These are phyloP conservation scores for Aspergillus quadricinctus DNA, from an alignment of 2,329 filamentous ascomycete species.

Conservation along the genomic window DNA sequence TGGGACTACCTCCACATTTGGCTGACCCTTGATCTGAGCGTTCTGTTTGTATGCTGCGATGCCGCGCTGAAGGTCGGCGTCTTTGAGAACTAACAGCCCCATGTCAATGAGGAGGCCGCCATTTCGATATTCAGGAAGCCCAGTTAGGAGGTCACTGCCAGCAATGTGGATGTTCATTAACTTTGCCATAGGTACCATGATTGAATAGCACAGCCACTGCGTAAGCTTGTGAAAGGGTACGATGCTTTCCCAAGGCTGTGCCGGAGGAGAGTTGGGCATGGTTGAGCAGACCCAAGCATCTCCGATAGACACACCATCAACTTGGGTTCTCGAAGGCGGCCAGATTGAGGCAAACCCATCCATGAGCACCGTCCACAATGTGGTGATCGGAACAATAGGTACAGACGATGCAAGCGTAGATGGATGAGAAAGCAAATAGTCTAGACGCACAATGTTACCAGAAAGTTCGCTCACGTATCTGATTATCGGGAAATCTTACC, in stretches of 20 bases:
- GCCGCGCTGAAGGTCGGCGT: constrained; percentile 65
- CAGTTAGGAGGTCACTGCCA: constrained; percentile 76
- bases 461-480: not conserved
- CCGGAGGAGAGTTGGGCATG: constrained; percentile 67
- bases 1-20: constrained; percentile 68
- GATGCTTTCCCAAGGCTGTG: constrained; percentile 71
- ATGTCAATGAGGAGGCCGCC: constrained; percentile 83
- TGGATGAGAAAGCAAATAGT: constrained; percentile 88
- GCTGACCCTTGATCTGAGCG: constrained; percentile 66
- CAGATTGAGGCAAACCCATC: constrained; percentile 81
- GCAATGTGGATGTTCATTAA: constrained; percentile 76
- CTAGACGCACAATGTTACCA: constrained; percentile 42
- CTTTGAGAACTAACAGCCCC: constrained; percentile 72
- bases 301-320: constrained; percentile 81
- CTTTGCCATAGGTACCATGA: constrained; percentile 86
- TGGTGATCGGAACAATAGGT: constrained; percentile 79
- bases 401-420: constrained; percentile 84
- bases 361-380: constrained; percentile 88
- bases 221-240: constrained; percentile 92
- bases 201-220: constrained; percentile 89
- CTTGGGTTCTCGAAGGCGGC: constrained; percentile 78
- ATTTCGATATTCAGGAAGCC: constrained; percentile 87
- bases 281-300: constrained; percentile 89
- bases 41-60: constrained; percentile 66
- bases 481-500: constrained; percentile 52